Conservation (phyloP, 805 yeast species). For the Lachancea dasiensis region DNA sequence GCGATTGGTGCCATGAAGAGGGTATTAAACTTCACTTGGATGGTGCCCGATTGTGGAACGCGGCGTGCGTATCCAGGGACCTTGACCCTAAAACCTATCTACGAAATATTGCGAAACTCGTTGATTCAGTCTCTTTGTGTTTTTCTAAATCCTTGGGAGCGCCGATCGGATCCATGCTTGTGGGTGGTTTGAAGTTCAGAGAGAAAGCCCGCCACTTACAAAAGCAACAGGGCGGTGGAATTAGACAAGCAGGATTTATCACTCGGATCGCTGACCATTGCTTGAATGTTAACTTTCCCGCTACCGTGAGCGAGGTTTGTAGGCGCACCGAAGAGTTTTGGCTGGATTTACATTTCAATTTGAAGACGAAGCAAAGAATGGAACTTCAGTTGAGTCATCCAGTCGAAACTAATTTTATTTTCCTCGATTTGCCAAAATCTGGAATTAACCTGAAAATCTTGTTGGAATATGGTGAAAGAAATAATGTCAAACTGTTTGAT, state of each 20-base stretch:
- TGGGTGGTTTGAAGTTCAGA: slow-evolving; percentile 49
- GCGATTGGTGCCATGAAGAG: slow-evolving; percentile 52
- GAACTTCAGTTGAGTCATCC: slow-evolving; percentile 55
- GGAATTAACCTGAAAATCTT: slow-evolving; percentile 45
- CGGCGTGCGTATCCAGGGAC: slow-evolving; percentile 33
- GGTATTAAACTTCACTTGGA: slow-evolving; percentile 61
- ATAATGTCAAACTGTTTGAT: slow-evolving; percentile 51
- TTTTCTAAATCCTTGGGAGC: slow-evolving; percentile 79
- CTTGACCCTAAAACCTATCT: slow-evolving; percentile 42
- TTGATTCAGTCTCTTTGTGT: slow-evolving; percentile 75
- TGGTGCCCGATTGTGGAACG: slow-evolving; percentile 83
- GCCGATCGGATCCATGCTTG: slow-evolving; percentile 76
- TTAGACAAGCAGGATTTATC: slow-evolving; percentile 71
- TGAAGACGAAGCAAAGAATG: slow-evolving; percentile 27
- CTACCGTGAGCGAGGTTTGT: slow-evolving; percentile 45
- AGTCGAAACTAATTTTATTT: slow-evolving; percentile 69
- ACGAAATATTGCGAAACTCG: slow-evolving; percentile 54
- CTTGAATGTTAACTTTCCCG: slow-evolving; percentile 47
- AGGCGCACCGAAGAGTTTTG: slow-evolving; percentile 39
- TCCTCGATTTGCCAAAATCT: slow-evolving; percentile 43
- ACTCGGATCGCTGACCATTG: slow-evolving; percentile 52
- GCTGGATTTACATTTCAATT: slow-evolving; percentile 41
- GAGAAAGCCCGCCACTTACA: slow-evolving; percentile 65
- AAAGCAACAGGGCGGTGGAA: slow-evolving; percentile 83
- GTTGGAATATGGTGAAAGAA: slow-evolving; percentile 41